These are phyloP conservation scores for Wallacemonas rigidus DNA, from an alignment of 208 protist species.

Conservation along the genomic window DNA sequence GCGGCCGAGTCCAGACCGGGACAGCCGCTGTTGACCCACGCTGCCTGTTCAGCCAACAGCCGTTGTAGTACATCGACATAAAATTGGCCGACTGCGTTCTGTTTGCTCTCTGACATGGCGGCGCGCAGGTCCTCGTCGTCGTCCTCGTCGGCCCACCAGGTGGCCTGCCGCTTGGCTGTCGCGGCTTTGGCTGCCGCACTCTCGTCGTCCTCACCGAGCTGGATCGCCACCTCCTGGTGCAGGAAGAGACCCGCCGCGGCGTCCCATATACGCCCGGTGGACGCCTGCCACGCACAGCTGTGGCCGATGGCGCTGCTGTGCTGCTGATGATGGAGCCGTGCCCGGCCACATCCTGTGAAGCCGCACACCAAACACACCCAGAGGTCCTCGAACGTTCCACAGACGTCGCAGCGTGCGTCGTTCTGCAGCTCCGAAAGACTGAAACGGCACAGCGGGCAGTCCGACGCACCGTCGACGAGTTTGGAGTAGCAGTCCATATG, in stretches of 20 bases:
- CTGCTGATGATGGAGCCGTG: slow-evolving; percentile 39
- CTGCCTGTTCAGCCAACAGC: slow-evolving; percentile 41
- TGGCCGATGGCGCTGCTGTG: slow-evolving; percentile 73
- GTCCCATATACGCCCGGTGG: slow-evolving; percentile 74
- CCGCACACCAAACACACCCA: slow-evolving; percentile 90
- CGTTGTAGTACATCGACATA: slow-evolving; percentile 34
- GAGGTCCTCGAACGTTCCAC: slow-evolving; percentile 72
- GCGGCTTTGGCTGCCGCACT: neutral
- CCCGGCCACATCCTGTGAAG: slow-evolving; percentile 68
- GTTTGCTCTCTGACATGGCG: slow-evolving; percentile 44
- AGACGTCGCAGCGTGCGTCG: slow-evolving; percentile 66
- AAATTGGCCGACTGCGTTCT: slow-evolving; percentile 42
- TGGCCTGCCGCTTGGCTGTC: slow-evolving; percentile 21
- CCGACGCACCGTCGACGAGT: slow-evolving; percentile 43
- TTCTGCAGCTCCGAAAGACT: slow-evolving; percentile 70
- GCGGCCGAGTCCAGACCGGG: neutral
- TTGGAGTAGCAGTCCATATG: slow-evolving; percentile 68
- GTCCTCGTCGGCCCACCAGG: neutral
- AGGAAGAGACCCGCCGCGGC: slow-evolving; percentile 63
- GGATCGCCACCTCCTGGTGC: slow-evolving; percentile 75
- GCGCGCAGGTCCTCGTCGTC: slow-evolving; percentile 32
- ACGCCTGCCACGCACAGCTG: slow-evolving; percentile 73
- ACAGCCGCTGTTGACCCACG: slow-evolving; percentile 29
- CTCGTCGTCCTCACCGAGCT: slow-evolving; percentile 47
- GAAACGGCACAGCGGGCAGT: slow-evolving; percentile 86